phyloP scores from a whole-genome alignment of 805 yeast genomes.

The Ogataea paradorogensis region DNA sequence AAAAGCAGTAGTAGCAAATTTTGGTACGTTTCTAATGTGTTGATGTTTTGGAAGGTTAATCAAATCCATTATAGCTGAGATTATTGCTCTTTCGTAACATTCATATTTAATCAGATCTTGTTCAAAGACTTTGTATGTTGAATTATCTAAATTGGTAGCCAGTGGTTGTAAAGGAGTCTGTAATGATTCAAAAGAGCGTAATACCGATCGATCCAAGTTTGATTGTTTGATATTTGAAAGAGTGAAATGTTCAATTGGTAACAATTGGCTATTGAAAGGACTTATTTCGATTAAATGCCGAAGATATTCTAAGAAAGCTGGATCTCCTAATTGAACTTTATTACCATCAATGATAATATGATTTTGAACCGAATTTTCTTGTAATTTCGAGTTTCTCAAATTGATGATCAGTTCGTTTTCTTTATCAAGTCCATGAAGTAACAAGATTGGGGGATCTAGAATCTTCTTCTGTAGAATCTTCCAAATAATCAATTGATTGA shows the following conservation, averaged over 20 bases:
- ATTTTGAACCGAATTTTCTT: slow-evolving; percentile 13
- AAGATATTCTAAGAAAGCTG: slow-evolving; percentile 31
- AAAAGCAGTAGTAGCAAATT: slow-evolving; percentile 19
- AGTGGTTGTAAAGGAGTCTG: slow-evolving; percentile 73
- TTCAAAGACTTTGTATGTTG: slow-evolving; percentile 69
- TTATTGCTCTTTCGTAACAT: slow-evolving; percentile 63
- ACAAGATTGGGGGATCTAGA: slow-evolving; percentile 38
- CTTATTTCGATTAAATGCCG: slow-evolving; percentile 21
- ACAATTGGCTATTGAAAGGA: slow-evolving; percentile 24
- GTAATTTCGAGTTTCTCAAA: slow-evolving; percentile 10
- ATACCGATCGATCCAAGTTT: slow-evolving; percentile 8
- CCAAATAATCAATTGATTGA: slow-evolving; percentile 48
- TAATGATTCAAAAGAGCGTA: slow-evolving; percentile 20
- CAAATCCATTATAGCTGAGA: slow-evolving; percentile 46
- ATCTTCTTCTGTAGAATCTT: slow-evolving; percentile 42
- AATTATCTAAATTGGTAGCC: slow-evolving; percentile 49
- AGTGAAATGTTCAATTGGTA: slow-evolving; percentile 29
- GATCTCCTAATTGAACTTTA: slow-evolving; percentile 26
- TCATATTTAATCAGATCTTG: slow-evolving; percentile 66
- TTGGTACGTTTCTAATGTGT: slow-evolving; percentile 17
- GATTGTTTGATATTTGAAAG: slow-evolving; percentile 20
- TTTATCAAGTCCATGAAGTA: slow-evolving; percentile 55
- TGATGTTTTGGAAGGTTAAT: slow-evolving; percentile 20
- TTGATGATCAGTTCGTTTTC: slow-evolving; percentile 26
- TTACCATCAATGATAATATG: slow-evolving; percentile 21